Conservation (phyloP, 2,329 filamentous ascomycete genomes). For the Triangularia setosa region DNA sequence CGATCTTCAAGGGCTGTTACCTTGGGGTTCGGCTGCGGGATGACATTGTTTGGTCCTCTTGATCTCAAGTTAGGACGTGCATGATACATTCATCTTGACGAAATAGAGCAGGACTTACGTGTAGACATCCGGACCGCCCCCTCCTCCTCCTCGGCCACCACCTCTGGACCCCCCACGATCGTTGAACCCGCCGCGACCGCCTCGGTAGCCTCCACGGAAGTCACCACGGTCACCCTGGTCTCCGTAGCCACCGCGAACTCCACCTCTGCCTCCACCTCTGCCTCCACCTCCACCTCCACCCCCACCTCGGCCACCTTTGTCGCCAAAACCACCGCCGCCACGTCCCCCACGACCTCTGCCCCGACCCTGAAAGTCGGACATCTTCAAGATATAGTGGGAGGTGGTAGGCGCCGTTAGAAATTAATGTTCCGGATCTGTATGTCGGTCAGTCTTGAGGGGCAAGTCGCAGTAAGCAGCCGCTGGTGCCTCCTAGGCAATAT, state of each 20-base stretch:
- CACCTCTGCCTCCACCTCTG: conserved; percentile 16
- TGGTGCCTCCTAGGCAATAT: not conserved
- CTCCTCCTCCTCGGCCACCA: conserved; percentile 16
- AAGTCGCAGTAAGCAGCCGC: not conserved
- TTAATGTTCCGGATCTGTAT: not conserved
- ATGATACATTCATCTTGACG: not conserved
- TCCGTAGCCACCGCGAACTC: conserved; percentile 20
- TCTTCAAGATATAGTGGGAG: not conserved
- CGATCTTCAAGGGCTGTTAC: conserved; percentile 29
- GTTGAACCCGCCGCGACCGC: conserved; percentile 18
- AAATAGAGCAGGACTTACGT: conserved; percentile 26
- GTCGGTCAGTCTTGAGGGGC: not conserved
- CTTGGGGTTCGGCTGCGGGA: conserved; percentile 28
- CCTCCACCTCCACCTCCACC: conserved; percentile 18
- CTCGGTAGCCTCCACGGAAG: conserved; percentile 5
- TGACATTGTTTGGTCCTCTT: conserved; percentile 7
- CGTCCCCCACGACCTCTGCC: conserved; percentile 24
- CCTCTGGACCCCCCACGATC: conserved; percentile 25
- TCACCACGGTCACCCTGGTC: conserved; percentile 20
- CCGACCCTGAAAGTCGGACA: conserved; percentile 25
- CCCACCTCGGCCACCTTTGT: conserved; percentile 9
- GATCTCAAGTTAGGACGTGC: conserved; percentile 2
- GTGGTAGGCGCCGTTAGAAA: not conserved
- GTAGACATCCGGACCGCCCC: conserved; percentile 28
- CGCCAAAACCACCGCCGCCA: conserved; percentile 15